Evolutionary conservation across 257 asterid species (phyloP).

Genomic region (Solanum chilense): DNA sequence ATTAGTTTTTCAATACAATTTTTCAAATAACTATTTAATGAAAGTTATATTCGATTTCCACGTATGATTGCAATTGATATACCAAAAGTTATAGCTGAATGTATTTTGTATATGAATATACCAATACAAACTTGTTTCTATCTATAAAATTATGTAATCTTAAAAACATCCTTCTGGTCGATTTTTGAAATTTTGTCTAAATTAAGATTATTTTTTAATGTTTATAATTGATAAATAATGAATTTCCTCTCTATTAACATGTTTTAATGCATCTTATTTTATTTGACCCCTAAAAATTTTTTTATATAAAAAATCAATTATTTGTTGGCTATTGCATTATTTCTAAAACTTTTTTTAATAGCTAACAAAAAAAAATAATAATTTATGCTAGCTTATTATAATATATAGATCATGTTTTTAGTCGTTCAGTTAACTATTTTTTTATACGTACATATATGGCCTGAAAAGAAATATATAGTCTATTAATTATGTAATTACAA

Average conservation of each 20-base stretch:
- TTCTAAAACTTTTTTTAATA: not conserved
- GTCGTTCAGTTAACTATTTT: not conserved
- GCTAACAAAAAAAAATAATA: not conserved
- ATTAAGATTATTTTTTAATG: not conserved
- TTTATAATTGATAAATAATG: not conserved
- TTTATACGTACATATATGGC: not conserved
- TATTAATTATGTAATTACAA: not conserved
- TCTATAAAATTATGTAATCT: not conserved
- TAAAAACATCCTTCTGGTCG: not conserved
- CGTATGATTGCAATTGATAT: not conserved
- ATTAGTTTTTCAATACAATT: not conserved
- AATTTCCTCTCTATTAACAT: not conserved
- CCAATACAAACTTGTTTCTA: not conserved
- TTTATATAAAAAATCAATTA: not conserved
- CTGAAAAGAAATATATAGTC: not conserved
- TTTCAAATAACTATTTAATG: not conserved
- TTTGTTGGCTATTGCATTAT: not conserved
- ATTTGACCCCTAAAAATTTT: not conserved
- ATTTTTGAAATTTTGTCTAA: not conserved
- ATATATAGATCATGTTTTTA: not conserved
- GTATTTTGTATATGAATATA: not conserved
- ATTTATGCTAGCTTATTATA: not conserved
- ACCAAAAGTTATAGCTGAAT: not conserved
- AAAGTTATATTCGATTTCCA: not conserved
- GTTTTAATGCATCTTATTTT: not conserved